Base-by-base conservation (phyloP, 169 alveolate genomes). In the Eimeria maxima region DNA sequence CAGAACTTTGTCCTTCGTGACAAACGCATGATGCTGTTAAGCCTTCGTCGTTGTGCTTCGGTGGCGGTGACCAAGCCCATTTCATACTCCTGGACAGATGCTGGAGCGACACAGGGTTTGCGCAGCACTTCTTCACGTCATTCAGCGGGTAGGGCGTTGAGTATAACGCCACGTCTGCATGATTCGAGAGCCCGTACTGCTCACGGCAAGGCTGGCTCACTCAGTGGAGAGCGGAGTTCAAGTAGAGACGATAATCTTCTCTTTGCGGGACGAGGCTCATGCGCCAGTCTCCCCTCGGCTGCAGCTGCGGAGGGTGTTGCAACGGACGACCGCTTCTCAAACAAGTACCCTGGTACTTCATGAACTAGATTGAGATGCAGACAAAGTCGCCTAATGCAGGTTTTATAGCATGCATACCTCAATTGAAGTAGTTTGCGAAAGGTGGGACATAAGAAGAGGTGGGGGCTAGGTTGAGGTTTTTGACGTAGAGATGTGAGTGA, bases 11-110 rank as follows among this genome's bases (percentile, higher is more conserved):
- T 87, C 14, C 80, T 63, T 57, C 93, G 93, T 38, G 93, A 87
- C 20, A 87, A 67, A 44, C 78, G 81, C 67, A 87, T 27, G 76
- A 87, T 57, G 93, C 44, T 87, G 65, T 22, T 87, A 47, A 87
- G 83, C 65, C 93, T 87, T 55, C 93, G 93, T n/a, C 93, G 93
- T 11, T 87, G 81, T 47, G 93, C 93, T 38, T 87, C 93, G 63
- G 93, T 87, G 93, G 83, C 93, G 81, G 81, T 63, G 83, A 63
- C 81, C 27, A 81, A 87, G 29, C 93, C 53, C 60, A 20, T 33
- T 8, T 50, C 80, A 18, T 73, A 29, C 42, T 24, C 81, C 20
- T 20, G 18, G n/a, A 16, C 93, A 42, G 81, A 27, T 29, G 81
- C 65, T 57, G 44, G n/a, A 22, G 71, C 2, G 67, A 29, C 20